Conservation (phyloP, 2,329 filamentous ascomycete genomes). For the Mollisiaceae sp. region DNA sequence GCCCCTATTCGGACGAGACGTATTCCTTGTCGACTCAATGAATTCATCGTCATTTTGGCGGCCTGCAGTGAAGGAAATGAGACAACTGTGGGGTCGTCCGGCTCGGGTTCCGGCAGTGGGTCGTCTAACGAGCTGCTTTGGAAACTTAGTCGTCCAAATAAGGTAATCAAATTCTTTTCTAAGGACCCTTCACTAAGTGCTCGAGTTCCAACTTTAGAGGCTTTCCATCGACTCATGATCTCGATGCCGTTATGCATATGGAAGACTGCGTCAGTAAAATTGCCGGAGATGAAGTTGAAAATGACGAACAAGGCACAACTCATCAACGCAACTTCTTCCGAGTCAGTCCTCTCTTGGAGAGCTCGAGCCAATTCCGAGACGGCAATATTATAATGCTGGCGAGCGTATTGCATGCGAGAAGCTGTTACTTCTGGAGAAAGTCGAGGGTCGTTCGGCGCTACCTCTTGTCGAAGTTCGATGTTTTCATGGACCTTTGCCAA, state of each 20-base stretch:
- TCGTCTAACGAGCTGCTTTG: constrained; percentile 14
- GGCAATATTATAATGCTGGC: constrained; percentile 55
- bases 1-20: not conserved
- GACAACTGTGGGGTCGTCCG: not conserved
- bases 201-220: not conserved
- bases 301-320: constrained; percentile 58
- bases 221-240: constrained; percentile 35
- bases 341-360: constrained; percentile 43
- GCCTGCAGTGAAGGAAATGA: not conserved
- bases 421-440: constrained; percentile 34
- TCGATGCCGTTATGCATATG: constrained; percentile 44
- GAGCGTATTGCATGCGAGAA: constrained; percentile 37
- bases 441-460: constrained; percentile 14
- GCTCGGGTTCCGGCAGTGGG: not conserved
- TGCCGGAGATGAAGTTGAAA: constrained; percentile 59
- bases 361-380: constrained; percentile 47
- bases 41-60: not conserved
- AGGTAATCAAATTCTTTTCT: constrained; percentile 20
- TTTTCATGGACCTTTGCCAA: constrained; percentile 52
- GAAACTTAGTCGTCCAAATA: constrained; percentile 19
- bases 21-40: not conserved
- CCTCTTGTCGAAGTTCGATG: constrained; percentile 14
- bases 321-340: constrained; percentile 46
- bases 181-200: constrained; percentile 16
- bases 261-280: constrained; percentile 50